These are phyloP conservation scores for Globisporangium rhizosaccharum DNA, from an alignment of 352 stramenopile species.

Conservation along the genomic window DNA sequence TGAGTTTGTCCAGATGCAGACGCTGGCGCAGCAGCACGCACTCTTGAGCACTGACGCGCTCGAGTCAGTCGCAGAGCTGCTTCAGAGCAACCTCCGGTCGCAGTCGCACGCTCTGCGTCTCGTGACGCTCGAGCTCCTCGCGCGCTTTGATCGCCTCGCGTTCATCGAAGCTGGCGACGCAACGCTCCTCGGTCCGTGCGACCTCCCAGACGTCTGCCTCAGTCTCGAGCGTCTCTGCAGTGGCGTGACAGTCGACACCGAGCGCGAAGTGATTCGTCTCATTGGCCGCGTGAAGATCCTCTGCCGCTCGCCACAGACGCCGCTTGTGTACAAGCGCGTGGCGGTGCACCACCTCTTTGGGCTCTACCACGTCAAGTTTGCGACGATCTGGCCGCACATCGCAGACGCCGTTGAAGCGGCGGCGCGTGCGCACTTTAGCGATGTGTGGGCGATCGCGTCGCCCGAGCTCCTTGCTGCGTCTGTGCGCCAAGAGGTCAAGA, in stretches of 20 bases:
- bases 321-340: conserved; percentile 72
- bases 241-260: conserved; percentile 60
- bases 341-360: conserved; percentile 73
- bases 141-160: conserved; percentile 37
- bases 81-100: conserved; percentile 62
- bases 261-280: conserved; percentile 78
- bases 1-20: conserved; percentile 61
- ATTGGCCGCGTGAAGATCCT: conserved; percentile 79
- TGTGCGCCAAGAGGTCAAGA: conserved; percentile 30
- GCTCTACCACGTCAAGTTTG: conserved; percentile 87
- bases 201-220: conserved; percentile 60
- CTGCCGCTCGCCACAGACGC: conserved; percentile 60
- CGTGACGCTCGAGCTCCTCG: conserved; percentile 63
- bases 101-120: conserved; percentile 58
- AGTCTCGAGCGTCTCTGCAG: conserved; percentile 55
- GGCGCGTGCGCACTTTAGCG: conserved; percentile 45
- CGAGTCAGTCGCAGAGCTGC: conserved; percentile 22
- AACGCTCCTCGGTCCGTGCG: conserved; percentile 49
- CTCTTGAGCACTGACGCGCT: conserved; percentile 39
- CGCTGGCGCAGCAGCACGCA: conserved; percentile 30
- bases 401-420: conserved; percentile 61
- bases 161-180: conserved; percentile 43
- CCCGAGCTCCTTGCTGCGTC: conserved; percentile 47
- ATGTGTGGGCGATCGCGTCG: conserved; percentile 56
- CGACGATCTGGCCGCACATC: conserved; percentile 81